phyloP scores from a whole-genome alignment of 257 asterid genomes.

The Fraxinus anomala region DNA sequence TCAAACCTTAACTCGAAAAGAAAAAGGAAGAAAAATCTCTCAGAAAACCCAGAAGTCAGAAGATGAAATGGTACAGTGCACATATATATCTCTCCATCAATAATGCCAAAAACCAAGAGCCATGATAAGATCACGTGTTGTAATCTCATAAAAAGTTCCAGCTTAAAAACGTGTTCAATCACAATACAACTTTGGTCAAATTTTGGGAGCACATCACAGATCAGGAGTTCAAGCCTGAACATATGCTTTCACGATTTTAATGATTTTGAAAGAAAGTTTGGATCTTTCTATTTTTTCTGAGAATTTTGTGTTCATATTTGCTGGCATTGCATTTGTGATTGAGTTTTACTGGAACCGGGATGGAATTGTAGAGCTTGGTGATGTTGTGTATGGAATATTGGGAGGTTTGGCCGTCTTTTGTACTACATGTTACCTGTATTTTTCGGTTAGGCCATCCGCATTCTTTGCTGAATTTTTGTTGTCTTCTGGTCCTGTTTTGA shows the following conservation, averaged over 20 bases:
- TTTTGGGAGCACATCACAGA: too few species aligned
- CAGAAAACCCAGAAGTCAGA: too few species aligned
- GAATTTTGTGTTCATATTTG: conserved; percentile 48
- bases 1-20: too few species aligned
- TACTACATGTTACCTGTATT: conserved; percentile 56
- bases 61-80: too few species aligned
- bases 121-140: too few species aligned
- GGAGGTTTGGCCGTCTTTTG: conserved; percentile 57
- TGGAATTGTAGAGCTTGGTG: conserved; percentile 65
- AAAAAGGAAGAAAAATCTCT: too few species aligned
- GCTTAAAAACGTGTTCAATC: too few species aligned
- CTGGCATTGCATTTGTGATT: conserved; percentile 53
- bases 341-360: conserved; percentile 63
- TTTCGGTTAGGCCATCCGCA: conserved; percentile 58
- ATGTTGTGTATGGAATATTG: conserved; percentile 47
- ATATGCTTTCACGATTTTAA: conserved; percentile 58
- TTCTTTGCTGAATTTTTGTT: conserved; percentile 64
- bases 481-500: conserved; percentile 64
- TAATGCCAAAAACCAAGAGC: too few species aligned
- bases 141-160: too few species aligned
- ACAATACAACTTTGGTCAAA: too few species aligned
- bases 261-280: conserved; percentile 51
- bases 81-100: too few species aligned
- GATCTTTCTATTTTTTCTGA: conserved; percentile 59
- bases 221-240: too few species aligned